phyloP scores from a whole-genome alignment of 345 rosid species.

The Euphorbia lathyris region DNA sequence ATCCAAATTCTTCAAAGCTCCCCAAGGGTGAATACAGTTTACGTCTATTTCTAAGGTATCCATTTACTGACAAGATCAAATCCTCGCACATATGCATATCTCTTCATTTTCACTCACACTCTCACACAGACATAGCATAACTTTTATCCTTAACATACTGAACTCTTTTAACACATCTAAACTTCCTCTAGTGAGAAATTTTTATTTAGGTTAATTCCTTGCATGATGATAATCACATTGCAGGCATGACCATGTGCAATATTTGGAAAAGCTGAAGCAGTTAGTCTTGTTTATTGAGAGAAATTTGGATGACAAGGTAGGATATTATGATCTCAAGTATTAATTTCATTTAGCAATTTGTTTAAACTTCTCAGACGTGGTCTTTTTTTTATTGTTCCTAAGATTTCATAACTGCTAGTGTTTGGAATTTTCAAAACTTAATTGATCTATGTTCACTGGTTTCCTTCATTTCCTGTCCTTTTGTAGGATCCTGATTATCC shows the following conservation, averaged over 20 bases:
- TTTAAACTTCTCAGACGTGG: not conserved
- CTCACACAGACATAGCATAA: not conserved
- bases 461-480: too few relatives aligned
- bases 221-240: constrained; percentile 29
- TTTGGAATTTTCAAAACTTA: too few relatives aligned
- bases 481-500: too few relatives aligned
- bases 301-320: constrained; percentile 80
- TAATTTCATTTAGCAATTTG: not conserved
- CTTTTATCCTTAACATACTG: not conserved
- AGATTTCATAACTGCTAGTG: too few relatives aligned
- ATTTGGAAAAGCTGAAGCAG: constrained; percentile 87
- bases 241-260: constrained; percentile 94
- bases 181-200: constrained; percentile 6
- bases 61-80: constrained; percentile 1
- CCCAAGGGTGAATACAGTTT: constrained; percentile 91
- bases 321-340: constrained; percentile 6
- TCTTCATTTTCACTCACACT: not conserved
- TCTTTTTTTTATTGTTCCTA: too few relatives aligned
- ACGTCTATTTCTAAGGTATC: constrained; percentile 72
- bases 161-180: not conserved
- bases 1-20: constrained; percentile 75
- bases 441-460: too few relatives aligned
- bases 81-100: not conserved
- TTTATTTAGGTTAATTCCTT: constrained; percentile 19
- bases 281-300: constrained; percentile 75